Evolutionary conservation across 2,329 filamentous ascomycete genomes (phyloP).

Genomic region (Pseudohalonectria lignicola): DNA sequence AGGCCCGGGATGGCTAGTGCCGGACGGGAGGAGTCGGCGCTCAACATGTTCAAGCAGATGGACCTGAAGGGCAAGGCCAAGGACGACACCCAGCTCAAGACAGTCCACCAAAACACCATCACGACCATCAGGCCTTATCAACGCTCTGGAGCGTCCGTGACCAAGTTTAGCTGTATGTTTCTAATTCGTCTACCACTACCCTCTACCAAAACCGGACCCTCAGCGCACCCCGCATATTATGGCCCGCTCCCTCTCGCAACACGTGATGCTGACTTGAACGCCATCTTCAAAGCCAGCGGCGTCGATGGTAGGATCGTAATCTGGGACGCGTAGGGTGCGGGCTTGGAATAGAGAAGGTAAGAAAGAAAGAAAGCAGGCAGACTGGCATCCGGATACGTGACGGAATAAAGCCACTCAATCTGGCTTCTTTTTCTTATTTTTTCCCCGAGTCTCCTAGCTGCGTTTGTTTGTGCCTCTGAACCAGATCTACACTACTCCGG

Average conservation of each 20-base stretch:
- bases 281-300: constrained; percentile 51
- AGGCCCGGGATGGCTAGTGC: constrained; percentile 47
- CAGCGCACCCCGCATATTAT: too few species aligned
- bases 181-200: too few species aligned
- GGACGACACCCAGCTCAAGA: constrained; percentile 90
- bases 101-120: constrained; percentile 94
- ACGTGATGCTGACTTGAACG: background rate
- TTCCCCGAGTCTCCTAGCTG: too few species aligned
- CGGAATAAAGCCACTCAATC: too few species aligned
- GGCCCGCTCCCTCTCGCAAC: too few species aligned
- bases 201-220: too few species aligned
- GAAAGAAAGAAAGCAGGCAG: too few species aligned
- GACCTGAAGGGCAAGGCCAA: constrained; percentile 88
- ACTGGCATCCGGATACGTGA: too few species aligned
- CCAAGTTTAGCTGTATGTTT: constrained; percentile 80
- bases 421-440: too few species aligned
- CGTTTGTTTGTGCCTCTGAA: too few species aligned
- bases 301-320: constrained; percentile 76
- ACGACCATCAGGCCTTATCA: constrained; percentile 72
- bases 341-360: too few species aligned
- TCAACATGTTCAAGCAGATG: constrained; percentile 99
- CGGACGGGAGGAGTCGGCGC: constrained; percentile 71
- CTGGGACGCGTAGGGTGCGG: constrained; percentile 59
- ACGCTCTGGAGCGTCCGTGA: constrained; percentile 50
- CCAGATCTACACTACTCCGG: too few species aligned